Percentiles rank a stretch among this genome's conserved stretches.
Conservation (phyloP, 306 rosid species). For the Sicyos baderoa region DNA sequence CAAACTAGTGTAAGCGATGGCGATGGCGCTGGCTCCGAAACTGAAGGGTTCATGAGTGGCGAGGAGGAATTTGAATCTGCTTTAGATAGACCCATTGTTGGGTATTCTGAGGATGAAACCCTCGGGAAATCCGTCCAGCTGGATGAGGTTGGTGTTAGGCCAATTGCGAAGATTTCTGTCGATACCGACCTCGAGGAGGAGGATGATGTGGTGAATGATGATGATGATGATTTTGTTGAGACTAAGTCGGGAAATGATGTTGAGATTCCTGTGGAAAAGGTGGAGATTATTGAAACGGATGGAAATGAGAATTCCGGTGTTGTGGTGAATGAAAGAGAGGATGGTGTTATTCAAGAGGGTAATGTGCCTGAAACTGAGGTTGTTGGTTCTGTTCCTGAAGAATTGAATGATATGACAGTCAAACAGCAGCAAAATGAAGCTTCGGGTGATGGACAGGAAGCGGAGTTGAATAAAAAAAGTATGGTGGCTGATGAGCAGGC, state of each 20-base stretch:
- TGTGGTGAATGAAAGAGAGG: constrained; percentile 19
- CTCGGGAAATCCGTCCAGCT: constrained; percentile 15
- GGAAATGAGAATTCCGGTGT: constrained; percentile 20
- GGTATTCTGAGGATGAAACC: constrained; percentile 21
- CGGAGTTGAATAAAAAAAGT: constrained; percentile 12
- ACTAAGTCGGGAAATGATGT: constrained; percentile 22
- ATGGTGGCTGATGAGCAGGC: constrained; percentile 18
- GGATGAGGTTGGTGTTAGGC: constrained; percentile 27
- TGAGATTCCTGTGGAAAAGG: constrained; percentile 19
- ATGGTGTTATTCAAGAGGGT: constrained; percentile 20
- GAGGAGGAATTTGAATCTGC: constrained; percentile 45
- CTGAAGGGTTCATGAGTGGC: constrained; percentile 58
- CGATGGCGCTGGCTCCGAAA: constrained; percentile 36
- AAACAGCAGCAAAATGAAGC: neutral
- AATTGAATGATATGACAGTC: constrained; percentile 19
- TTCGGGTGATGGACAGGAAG: constrained; percentile 2
- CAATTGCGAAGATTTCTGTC: constrained; percentile 40
- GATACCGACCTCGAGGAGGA: constrained; percentile 47
- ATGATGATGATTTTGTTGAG: constrained; percentile 23
- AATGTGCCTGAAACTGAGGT: neutral
- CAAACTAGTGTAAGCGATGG: constrained; percentile 12
- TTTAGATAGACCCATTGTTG: constrained; percentile 33
- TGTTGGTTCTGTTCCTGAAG: constrained; percentile 17
- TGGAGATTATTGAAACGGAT: neutral
- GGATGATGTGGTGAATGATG: constrained; percentile 10